Evolutionary conservation across 352 stramenopile species (phyloP).

Genomic region (Elongisporangium prolatum): DNA sequence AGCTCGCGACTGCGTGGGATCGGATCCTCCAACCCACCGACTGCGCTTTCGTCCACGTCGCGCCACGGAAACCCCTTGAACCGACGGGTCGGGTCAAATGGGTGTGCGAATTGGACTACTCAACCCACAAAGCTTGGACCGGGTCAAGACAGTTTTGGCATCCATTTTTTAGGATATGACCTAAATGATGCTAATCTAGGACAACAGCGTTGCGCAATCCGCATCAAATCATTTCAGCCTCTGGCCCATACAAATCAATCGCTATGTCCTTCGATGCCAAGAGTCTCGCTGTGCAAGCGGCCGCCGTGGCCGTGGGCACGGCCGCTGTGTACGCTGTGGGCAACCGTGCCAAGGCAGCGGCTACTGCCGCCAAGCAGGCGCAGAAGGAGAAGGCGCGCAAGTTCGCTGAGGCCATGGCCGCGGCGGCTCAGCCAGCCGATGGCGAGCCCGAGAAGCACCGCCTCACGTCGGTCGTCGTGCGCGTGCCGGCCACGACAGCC

Average conservation of each 20-base stretch:
- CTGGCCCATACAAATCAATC: neutral
- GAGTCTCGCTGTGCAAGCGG: slow-evolving; percentile 45
- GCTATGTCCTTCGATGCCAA: slow-evolving; percentile 12
- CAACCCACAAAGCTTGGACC: too few species aligned
- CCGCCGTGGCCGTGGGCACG: slow-evolving; percentile 41
- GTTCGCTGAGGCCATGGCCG: slow-evolving; percentile 10
- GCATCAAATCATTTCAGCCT: neutral
- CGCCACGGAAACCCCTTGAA: neutral
- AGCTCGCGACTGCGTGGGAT: neutral
- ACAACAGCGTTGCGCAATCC: neutral
- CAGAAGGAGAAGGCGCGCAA: slow-evolving; percentile 19
- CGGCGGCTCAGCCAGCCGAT: slow-evolving; percentile 15
- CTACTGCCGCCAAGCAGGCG: slow-evolving; percentile 3
- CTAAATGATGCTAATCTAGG: neutral
- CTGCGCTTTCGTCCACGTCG: neutral
- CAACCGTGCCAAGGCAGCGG: slow-evolving; percentile 29
- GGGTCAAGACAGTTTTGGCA: too few species aligned
- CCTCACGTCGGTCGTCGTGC: slow-evolving; percentile 93
- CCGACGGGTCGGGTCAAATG: slow-evolving; percentile 5
- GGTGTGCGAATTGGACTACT: too few species aligned
- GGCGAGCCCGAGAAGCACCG: slow-evolving; percentile 38
- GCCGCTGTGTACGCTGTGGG: slow-evolving; percentile 66
- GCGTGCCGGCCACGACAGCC: slow-evolving; percentile 96
- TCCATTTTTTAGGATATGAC: neutral
- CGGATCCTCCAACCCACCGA: neutral